phyloP scores from a whole-genome alignment of 2,329 filamentous ascomycete genomes.

The Eurotiales sp. region DNA sequence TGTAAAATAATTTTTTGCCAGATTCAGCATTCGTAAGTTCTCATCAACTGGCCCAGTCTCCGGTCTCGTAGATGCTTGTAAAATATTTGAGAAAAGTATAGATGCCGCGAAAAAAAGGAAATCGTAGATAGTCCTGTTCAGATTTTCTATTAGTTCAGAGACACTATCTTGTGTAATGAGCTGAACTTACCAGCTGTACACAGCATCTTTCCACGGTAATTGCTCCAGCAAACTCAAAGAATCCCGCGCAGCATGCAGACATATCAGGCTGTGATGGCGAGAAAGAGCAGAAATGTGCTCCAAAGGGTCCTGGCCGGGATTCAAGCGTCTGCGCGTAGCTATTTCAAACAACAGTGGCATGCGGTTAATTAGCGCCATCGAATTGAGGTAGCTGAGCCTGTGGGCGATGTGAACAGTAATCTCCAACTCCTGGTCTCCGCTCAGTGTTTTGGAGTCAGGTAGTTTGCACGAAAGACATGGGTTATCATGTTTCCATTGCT shows the following conservation, averaged over 20 bases:
- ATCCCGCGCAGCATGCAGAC: conserved; percentile 82
- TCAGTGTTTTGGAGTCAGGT: conserved; percentile 83
- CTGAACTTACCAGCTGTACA: conserved; percentile 77
- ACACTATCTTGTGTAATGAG: background rate
- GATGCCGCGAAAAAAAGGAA: conserved; percentile 91
- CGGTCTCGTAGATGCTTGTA: conserved; percentile 83
- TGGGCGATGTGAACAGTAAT: conserved; percentile 87
- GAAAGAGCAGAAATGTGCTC: conserved; percentile 51
- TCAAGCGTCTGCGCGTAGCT: conserved; percentile 38
- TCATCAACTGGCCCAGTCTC: conserved; percentile 60
- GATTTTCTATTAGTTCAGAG: background rate
- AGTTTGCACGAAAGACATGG: conserved; percentile 70
- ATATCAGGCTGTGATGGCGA: conserved; percentile 81
- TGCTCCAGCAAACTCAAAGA: conserved; percentile 90
- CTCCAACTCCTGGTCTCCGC: conserved; percentile 72
- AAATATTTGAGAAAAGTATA: conserved; percentile 85
- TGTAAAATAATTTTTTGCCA: conserved; percentile 83
- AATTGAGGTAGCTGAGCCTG: conserved; percentile 95
- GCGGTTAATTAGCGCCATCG: conserved; percentile 88
- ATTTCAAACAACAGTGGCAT: conserved; percentile 86
- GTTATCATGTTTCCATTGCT: conserved; percentile 88
- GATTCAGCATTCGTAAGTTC: conserved; percentile 79
- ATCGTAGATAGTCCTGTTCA: conserved; percentile 72
- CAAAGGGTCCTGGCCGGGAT: conserved; percentile 62
- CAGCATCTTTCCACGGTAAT: conserved; percentile 86